Conservation (phyloP, 352 stramenopile species). For the Globisporangium irregulare region DNA sequence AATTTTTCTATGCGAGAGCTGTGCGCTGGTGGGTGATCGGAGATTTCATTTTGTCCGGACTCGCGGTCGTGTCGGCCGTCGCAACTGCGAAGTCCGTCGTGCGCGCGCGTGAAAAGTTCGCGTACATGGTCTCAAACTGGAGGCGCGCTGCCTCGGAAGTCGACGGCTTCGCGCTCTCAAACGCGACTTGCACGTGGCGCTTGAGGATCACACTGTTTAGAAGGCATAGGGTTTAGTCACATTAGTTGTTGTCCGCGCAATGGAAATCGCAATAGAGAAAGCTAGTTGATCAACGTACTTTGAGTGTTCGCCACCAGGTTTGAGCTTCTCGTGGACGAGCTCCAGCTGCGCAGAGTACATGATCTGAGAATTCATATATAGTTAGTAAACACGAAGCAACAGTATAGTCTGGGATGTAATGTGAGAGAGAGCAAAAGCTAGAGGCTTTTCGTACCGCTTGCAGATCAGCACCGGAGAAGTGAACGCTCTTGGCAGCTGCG, state of each 20-base stretch:
- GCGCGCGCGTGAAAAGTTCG: conserved; percentile 60
- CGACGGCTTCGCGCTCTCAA: conserved; percentile 64
- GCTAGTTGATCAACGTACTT: conserved; percentile 30
- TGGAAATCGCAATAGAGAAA: background rate
- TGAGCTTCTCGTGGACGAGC: conserved; percentile 91
- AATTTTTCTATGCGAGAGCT: conserved; percentile 40
- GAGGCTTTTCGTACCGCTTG: conserved; percentile 69
- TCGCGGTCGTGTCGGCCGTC: conserved; percentile 40
- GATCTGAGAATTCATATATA: conserved; percentile 33
- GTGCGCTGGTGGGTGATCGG: conserved; percentile 66
- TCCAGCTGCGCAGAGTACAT: conserved; percentile 94
- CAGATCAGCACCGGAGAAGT: conserved; percentile 92
- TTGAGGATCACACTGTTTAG: conserved; percentile 43
- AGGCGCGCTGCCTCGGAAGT: conserved; percentile 54
- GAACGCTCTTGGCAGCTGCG: conserved; percentile 53
- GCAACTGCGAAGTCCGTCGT: conserved; percentile 70
- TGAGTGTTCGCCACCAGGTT: conserved; percentile 49
- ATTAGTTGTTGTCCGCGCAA: background rate
- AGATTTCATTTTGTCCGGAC: conserved; percentile 47
- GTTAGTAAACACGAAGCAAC: background rate
- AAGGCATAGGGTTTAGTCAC: background rate
- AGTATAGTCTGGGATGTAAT: background rate
- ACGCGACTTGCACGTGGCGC: conserved; percentile 58
- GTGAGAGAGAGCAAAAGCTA: background rate
- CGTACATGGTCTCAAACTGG: conserved; percentile 73